Evolutionary conservation across 2,329 filamentous ascomycete genomes (phyloP).

Genomic region (Hysterium pulicare): DNA sequence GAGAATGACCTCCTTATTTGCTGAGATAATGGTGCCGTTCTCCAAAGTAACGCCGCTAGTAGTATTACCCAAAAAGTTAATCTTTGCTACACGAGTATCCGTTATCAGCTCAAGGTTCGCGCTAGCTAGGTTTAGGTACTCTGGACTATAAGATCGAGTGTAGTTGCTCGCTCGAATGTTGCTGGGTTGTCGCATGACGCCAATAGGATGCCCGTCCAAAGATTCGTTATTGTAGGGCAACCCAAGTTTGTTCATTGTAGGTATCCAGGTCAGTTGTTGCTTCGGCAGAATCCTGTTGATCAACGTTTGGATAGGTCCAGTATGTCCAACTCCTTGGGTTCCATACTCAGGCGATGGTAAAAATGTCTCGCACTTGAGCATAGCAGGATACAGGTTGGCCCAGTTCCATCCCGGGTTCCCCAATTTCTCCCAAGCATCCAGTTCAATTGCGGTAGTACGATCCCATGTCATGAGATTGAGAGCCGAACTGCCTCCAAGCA

Average conservation of each 20-base stretch:
- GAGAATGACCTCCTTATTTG: constrained; percentile 25
- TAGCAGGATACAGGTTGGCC: constrained; percentile 26
- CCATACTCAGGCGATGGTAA: constrained; percentile 24
- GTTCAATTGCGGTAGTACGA: constrained; percentile 25
- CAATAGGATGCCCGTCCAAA: constrained; percentile 52
- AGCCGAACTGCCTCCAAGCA: constrained; percentile 48
- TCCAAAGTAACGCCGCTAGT: constrained; percentile 32
- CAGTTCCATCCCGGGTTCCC: constrained; percentile 34
- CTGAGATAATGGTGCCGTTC: constrained; percentile 28
- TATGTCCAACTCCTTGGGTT: constrained; percentile 23
- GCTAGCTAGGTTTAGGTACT: constrained; percentile 43
- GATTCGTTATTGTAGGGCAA: constrained; percentile 45
- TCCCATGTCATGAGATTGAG: constrained; percentile 42
- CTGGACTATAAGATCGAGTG: constrained; percentile 48
- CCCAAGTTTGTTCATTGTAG: too few species aligned
- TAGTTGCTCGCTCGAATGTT: constrained; percentile 49
- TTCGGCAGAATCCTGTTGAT: constrained; percentile 45
- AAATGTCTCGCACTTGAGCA: constrained; percentile 33
- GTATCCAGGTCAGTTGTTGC: constrained; percentile 45
- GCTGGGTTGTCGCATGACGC: constrained; percentile 50
- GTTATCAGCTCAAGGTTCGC: constrained; percentile 43
- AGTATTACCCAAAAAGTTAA: constrained; percentile 32
- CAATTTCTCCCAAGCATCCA: constrained; percentile 30
- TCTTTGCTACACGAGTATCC: constrained; percentile 36
- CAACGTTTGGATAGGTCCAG: constrained; percentile 30